Base-by-base conservation (phyloP, 2,329 filamentous ascomycete species). In the Diaporthe sp. region DNA sequence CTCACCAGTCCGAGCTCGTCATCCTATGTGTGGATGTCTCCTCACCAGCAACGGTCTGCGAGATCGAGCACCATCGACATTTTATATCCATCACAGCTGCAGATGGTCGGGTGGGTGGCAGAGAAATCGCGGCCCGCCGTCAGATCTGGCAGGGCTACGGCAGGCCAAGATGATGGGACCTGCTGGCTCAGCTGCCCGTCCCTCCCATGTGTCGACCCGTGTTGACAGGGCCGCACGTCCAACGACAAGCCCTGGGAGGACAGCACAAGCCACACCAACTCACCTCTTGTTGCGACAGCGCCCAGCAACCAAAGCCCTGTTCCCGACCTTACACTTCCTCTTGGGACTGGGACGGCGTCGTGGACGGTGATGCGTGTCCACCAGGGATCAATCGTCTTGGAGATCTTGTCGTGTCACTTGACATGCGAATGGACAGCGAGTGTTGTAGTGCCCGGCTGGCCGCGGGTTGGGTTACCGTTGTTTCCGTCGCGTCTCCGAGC, bases 61-160 rank as follows among this genome's bases (percentile, higher is more conserved):
- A 19, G 32, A 35, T 22, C 47, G 25, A 13, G 44, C 61, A 25
- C 22, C 22, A 25, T 8, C 42, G 35, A 17, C 44, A 37, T 10
- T 15, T 51, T 30, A 8, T 19, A 50, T 35, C 13, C 12, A 4
- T 12, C 42, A 32, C 39, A 7, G 30, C 37, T 44, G 37, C 59
- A n/a, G 30, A 25, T 66, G 25, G 25, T 12, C 32, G 44, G 32
- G 32, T 27, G 32, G 44, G 15, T 58, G 32, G 55, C 39, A 32
- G n/a, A 27, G 47, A 35, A 10, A 68, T 35, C 8, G 47, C 63
- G 63, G 63, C 63, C 63, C 63, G 47, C 37, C 63, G 32, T 68
- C 32, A 53, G 63, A 68, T 68, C 63, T 68, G 63, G 63, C 63
- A 53, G 63, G 4, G 32, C 63, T 53, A 51, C 39, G 32, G 63